phyloP scores from a whole-genome alignment of 495 filamentous ascomycete species.

The Tuber borchii region DNA sequence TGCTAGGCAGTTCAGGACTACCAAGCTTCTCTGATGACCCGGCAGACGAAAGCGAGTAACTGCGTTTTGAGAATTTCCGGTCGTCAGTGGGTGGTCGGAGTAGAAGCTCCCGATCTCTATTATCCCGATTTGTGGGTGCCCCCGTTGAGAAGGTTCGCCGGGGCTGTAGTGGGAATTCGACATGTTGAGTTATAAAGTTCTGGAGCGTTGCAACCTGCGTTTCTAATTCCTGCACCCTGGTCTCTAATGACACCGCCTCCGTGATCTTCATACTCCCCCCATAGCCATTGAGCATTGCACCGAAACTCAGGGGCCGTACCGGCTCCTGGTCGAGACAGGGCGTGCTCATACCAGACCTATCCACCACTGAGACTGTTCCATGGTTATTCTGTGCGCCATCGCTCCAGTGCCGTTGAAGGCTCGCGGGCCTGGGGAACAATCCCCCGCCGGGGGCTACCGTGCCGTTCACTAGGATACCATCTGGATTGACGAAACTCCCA shows the following conservation, averaged over 20 bases:
- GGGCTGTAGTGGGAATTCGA: not conserved
- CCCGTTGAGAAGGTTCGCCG: slow-evolving; percentile 28
- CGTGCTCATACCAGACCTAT: slow-evolving; percentile 1
- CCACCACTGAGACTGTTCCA: slow-evolving; percentile 18
- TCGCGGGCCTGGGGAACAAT: slow-evolving; percentile 40
- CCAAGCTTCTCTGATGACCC: slow-evolving; percentile 34
- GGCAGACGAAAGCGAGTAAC: slow-evolving; percentile 31
- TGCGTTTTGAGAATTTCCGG: slow-evolving; percentile 17
- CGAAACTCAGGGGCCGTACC: slow-evolving; percentile 34
- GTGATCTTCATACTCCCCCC: slow-evolving; percentile 41
- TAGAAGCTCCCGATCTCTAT: not conserved
- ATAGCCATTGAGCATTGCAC: slow-evolving; percentile 33
- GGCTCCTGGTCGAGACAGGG: slow-evolving; percentile 17
- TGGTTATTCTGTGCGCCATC: slow-evolving; percentile 35
- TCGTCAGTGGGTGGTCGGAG: not conserved
- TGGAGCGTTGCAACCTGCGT: slow-evolving; percentile 30
- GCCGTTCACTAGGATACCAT: slow-evolving; percentile 15
- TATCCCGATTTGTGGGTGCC: slow-evolving; percentile 27
- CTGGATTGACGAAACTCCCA: slow-evolving; percentile 25
- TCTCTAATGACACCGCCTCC: slow-evolving; percentile 39
- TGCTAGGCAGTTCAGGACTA: slow-evolving; percentile 31
- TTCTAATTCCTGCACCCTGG: slow-evolving; percentile 36
- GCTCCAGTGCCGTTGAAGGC: slow-evolving; percentile 39
- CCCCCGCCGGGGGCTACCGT: slow-evolving; percentile 23
- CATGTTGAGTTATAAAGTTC: slow-evolving; percentile 28